Evolutionary conservation across 208 protist species (phyloP).

Genomic region (Endotrypanum monterogeii): DNA sequence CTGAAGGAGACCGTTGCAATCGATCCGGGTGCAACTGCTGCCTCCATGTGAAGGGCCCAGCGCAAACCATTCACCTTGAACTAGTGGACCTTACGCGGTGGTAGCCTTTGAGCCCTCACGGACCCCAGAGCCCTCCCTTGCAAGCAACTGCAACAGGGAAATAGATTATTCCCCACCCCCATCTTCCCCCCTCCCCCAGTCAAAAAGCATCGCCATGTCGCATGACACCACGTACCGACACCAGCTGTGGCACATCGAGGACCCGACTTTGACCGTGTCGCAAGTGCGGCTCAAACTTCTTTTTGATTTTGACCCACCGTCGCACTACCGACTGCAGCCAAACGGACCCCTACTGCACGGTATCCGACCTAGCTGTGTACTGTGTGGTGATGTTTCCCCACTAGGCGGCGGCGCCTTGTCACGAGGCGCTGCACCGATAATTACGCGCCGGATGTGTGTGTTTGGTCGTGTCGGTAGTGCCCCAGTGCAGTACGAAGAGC

Average conservation of each 20-base stretch:
- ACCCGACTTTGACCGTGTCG: conserved; percentile 52
- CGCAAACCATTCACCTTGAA: background rate
- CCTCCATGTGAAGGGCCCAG: background rate
- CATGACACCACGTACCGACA: conserved; percentile 67
- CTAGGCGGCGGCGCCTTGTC: conserved; percentile 21
- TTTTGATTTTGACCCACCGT: conserved; percentile 71
- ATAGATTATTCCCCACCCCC: background rate
- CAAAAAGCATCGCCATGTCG: conserved; percentile 42
- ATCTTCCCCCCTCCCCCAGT: background rate
- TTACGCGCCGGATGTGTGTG: conserved; percentile 12
- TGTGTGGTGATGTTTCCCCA: conserved; percentile 16
- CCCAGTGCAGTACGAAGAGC: conserved; percentile 38
- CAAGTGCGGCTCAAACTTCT: conserved; percentile 70
- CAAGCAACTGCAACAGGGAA: no score
- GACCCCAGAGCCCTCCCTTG: no score
- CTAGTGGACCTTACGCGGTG: background rate
- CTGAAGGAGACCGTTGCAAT: background rate
- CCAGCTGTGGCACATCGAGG: conserved; percentile 72
- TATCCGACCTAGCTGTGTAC: conserved; percentile 43
- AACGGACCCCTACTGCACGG: conserved; percentile 61
- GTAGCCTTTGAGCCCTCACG: background rate
- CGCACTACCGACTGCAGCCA: conserved; percentile 49
- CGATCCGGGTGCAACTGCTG: background rate
- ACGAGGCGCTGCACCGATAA: conserved; percentile 18
- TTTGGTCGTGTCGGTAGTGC: conserved; percentile 20